Evolutionary conservation across 208 protist species (phyloP).

Genomic region (Leishmania turanica): DNA sequence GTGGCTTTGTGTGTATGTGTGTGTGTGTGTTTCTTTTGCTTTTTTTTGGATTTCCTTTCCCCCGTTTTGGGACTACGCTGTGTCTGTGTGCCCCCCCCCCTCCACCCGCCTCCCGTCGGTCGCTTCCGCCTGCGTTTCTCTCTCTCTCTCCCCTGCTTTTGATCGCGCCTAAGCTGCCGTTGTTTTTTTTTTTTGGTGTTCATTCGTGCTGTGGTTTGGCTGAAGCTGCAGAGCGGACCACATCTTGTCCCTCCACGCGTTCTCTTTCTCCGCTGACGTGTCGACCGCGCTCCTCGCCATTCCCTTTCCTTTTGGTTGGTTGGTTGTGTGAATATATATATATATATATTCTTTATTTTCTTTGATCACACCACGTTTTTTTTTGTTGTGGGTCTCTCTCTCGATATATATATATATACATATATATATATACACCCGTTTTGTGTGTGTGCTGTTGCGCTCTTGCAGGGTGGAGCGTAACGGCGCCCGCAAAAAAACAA

Average conservation of each 20-base stretch:
- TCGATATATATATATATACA: too few relatives aligned
- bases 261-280: neutral
- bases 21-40: too few relatives aligned
- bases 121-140: neutral
- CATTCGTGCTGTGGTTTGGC: neutral
- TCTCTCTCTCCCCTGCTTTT: neutral
- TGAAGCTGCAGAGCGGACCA: neutral
- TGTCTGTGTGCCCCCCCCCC: too few relatives aligned
- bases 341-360: neutral
- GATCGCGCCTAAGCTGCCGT: too few relatives aligned
- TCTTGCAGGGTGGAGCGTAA: neutral
- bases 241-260: neutral
- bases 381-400: neutral
- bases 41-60: too few relatives aligned
- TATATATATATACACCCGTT: neutral
- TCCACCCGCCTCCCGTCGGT: neutral
- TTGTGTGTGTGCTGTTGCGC: neutral
- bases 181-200: too few relatives aligned
- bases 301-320: neutral
- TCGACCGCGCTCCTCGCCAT: neutral
- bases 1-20: too few relatives aligned
- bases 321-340: too few relatives aligned
- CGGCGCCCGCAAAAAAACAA: neutral
- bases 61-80: too few relatives aligned
- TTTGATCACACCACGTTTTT: neutral